Evolutionary conservation across 1,284 basidiomycete genomes (phyloP), one percentile per base, ranked within the genome.

Genomic region (Melampsora americana): DNA sequence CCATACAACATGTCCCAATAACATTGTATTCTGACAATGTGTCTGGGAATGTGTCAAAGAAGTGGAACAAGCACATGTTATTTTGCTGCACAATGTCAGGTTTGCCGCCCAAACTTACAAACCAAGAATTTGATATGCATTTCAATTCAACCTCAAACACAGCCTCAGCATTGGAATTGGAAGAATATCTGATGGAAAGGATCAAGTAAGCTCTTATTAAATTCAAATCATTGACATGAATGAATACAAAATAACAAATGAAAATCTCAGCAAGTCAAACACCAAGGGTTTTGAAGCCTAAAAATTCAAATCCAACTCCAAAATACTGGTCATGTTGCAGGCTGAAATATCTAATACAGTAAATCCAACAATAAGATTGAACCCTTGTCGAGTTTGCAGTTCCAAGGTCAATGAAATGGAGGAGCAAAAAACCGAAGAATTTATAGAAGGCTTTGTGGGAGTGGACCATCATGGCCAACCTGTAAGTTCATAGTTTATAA

Each of bases 341-440:
- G 61, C 30, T 5, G 61, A 64, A 28, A 28, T 64, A 4, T 32
- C 30, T 30, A 64, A 64, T 64, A 64, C 46, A 20, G 46, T 48
- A 48, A 48, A 48, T 20, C 46, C 46, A 48, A 48, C 46, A 48
- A 20, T 48, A 48, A 48, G 11, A 11, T 48, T 48, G 20, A 48
- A 11, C 46, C 46, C 46, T 48, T 48, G 20, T 48, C 20, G 46
- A 48, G 46, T 20, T 48, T 48, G 46, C 46, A 11, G 20, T 48
- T 20, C 20, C 46, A 48, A 11, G 46, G 46, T 48, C 46, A 20
- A 48, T 48, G 46, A 48, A 48, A 48, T 48, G 46, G 46, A 48
- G 46, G 46, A 48, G 46, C 11, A 20, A 20, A 48, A 20, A 48
- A 48, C 46, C 20, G 46, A 48, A 20, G 46, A 11, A 11, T 48